A percentile compares a stretch with the other conserved stretches of the same genome.
These are phyloP conservation scores for Malus fusca DNA, from an alignment of 306 rosid species.

Conservation along the genomic window DNA sequence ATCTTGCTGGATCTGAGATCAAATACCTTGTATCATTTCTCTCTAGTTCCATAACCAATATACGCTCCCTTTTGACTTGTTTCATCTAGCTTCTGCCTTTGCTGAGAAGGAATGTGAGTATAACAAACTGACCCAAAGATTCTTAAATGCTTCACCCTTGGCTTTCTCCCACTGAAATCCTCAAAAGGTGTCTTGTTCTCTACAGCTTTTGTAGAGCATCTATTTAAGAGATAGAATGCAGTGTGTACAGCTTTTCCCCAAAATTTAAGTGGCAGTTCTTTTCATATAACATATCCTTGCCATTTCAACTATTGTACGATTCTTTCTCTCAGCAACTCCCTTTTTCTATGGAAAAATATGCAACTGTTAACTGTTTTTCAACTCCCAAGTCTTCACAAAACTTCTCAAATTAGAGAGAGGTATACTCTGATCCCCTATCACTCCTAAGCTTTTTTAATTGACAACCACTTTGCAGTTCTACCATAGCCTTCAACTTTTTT, in stretches of 20 bases:
- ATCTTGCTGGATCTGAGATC: neutral
- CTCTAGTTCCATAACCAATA: neutral
- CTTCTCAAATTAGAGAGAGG: neutral
- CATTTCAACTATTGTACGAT: neutral
- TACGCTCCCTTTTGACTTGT: too few species aligned
- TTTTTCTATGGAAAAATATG: neutral
- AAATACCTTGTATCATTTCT: neutral
- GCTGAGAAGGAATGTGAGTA: neutral
- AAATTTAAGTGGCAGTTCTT: neutral
- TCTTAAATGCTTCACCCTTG: neutral
- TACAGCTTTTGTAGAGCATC: too few species aligned
- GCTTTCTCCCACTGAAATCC: neutral
- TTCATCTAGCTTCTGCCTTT: neutral
- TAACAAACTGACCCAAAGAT: neutral
- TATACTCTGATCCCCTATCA: neutral
- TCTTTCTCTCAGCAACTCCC: neutral
- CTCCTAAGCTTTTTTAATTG: neutral
- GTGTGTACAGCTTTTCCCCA: neutral
- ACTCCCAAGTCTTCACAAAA: neutral
- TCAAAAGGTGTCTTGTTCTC: neutral
- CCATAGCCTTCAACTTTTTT: neutral
- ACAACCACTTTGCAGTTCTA: neutral
- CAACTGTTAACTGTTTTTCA: neutral
- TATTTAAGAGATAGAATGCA: neutral
- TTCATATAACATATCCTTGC: neutral